Percentiles rank a stretch among this genome's conserved stretches.
These are phyloP conservation scores for Pyrenula massariospora DNA, from an alignment of 495 filamentous ascomycete genomes.

Conservation along the genomic window DNA sequence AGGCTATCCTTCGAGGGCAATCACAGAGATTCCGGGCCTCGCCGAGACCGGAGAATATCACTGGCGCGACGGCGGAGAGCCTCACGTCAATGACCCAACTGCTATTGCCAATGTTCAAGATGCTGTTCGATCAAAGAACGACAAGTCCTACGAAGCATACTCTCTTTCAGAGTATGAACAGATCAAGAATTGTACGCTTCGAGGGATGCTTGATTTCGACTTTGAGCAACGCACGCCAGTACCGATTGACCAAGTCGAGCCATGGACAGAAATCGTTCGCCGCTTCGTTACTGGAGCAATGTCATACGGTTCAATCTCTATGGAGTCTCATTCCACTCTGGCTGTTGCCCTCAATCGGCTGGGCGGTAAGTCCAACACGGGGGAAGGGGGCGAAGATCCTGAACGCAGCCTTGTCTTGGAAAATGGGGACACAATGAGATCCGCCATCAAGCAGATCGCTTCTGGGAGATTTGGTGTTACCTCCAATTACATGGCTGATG, in stretches of 20 bases:
- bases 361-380: slow-evolving; percentile 97
- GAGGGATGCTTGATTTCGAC: slow-evolving; percentile 94
- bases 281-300: slow-evolving; percentile 98
- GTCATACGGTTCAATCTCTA: slow-evolving; percentile 99
- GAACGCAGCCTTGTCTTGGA: slow-evolving; percentile 78
- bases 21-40: slow-evolving; percentile 70
- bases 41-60: slow-evolving; percentile 97
- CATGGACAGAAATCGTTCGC: slow-evolving; percentile 97
- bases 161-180: slow-evolving; percentile 90
- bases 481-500: slow-evolving; percentile 94
- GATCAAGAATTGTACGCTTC: slow-evolving; percentile 95
- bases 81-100: slow-evolving; percentile 94
- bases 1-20: slow-evolving; percentile 76
- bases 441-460: slow-evolving; percentile 97
- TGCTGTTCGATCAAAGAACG: slow-evolving; percentile 95
- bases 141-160: slow-evolving; percentile 99
- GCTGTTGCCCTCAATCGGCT: slow-evolving; percentile 97
- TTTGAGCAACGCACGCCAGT: slow-evolving; percentile 81
- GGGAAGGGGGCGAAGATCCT: slow-evolving; percentile 95
- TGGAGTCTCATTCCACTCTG: slow-evolving; percentile 97
- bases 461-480: slow-evolving; percentile 98
- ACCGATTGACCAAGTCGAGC: slow-evolving; percentile 95
- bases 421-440: slow-evolving; percentile 97
- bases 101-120: slow-evolving; percentile 98
- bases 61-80: slow-evolving; percentile 96